Percentiles rank a stretch among this genome's conserved stretches.
Conservation (phyloP, 352 stramenopile species). For the Globisporangium paroecandrum region DNA sequence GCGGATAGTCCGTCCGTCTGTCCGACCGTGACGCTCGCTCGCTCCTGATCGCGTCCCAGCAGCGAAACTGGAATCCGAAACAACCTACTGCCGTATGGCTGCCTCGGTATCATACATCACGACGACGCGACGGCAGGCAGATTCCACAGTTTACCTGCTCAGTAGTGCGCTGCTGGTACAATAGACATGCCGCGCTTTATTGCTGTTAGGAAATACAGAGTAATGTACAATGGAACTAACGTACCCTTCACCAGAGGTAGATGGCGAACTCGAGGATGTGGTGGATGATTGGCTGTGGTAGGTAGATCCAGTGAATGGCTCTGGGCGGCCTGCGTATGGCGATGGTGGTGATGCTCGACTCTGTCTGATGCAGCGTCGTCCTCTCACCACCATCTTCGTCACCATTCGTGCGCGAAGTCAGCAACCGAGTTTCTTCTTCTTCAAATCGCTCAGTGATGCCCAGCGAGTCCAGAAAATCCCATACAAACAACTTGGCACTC, state of each 20-base stretch:
- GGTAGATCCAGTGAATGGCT: slow-evolving; percentile 33
- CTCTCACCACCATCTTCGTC: not conserved
- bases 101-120: not conserved
- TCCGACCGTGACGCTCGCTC: not conserved
- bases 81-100: not conserved
- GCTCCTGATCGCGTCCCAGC: not conserved
- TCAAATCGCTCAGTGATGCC: not conserved
- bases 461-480: not conserved
- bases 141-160: too few species aligned
- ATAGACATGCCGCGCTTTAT: too few species aligned
- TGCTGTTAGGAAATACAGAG: not conserved
- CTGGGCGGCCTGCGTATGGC: slow-evolving; percentile 6
- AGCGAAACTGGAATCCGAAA: not conserved
- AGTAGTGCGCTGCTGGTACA: too few species aligned
- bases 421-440: not conserved
- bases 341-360: not conserved
- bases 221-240: not conserved
- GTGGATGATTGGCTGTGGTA: slow-evolving; percentile 36
- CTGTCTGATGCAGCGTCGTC: not conserved
- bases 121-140: not conserved
- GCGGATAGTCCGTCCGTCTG: not conserved
- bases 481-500: not conserved
- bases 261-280: slow-evolving; percentile 61
- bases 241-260: slow-evolving; percentile 41
- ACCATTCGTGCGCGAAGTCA: not conserved